Base-by-base conservation (phyloP, 108 stramenopile species). In the Poteriospumella lacustris region DNA sequence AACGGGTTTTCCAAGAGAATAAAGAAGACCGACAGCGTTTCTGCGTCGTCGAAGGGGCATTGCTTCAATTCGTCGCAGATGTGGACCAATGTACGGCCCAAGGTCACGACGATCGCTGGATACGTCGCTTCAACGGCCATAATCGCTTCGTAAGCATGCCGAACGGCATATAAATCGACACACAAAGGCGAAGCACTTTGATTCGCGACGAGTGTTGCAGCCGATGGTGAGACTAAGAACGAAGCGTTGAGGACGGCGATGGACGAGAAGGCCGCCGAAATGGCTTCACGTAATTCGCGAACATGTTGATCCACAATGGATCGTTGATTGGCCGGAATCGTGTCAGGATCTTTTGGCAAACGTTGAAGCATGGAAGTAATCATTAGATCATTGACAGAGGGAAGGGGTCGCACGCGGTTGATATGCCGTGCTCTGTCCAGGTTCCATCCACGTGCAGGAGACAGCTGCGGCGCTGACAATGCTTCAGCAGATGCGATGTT, bases 1-100 rank as follows among this genome's bases (percentile, higher is more conserved):
- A 68, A 40, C 12, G 64, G 64, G 36, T 68, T 68, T 40, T 68
- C 64, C 19, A 68, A 40, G 36, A 68, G 19, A 19, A 68, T 68
- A 12, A 68, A 40, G 24, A 68, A 68, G 15, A 68, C 64, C 38
- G 28, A 68, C 36, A 68, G 36, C 15, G 12, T 68, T 40, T 68
- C 64, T 36, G 64, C 28, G 24, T 36, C 39, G 36, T 68, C 64
- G 24, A 68, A 19, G 19, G 28, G 64, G 64, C 64, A 68, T 12
- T 68, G 19, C 19, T 40, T 36, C 15, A 68, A 19, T 68, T 68
- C 19, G 38, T 68, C 64, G 15, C 19, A 15, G 24, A 68, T 15
- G 19, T 39, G 64, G 15, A 68, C 15, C 28, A 19, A 19, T 39
- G 64, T 19, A 19, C 64, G 19, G 19, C 64, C 64, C 12, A 68